Percentiles rank a stretch among this genome's conserved stretches.
These are phyloP conservation scores for Microcera coccophila DNA, from an alignment of 2,329 filamentous ascomycete species.

Conservation along the genomic window DNA sequence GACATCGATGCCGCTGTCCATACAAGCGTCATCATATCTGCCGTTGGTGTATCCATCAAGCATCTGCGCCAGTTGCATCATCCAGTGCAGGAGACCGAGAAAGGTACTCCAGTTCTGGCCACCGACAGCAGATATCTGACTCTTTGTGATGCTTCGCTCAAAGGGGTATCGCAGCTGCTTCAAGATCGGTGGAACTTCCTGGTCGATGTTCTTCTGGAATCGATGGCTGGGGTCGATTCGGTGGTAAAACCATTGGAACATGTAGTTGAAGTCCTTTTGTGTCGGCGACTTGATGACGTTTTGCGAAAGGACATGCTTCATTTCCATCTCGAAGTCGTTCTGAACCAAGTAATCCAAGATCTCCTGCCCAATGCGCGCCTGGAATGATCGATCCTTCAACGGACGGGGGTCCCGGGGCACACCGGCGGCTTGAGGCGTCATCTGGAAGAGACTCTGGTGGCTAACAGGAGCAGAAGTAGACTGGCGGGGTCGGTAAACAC, in stretches of 20 bases:
- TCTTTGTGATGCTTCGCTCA: constrained; percentile 93
- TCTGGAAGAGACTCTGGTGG: constrained; percentile 93
- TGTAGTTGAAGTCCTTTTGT: constrained; percentile 95
- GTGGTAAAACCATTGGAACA: constrained; percentile 98
- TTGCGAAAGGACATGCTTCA: constrained; percentile 87
- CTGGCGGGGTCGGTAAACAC: constrained; percentile 69
- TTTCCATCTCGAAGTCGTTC: constrained; percentile 96
- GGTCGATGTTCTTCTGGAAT: constrained; percentile 92
- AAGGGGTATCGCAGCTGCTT: constrained; percentile 95
- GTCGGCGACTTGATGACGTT: constrained; percentile 92
- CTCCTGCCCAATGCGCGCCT: constrained; percentile 80
- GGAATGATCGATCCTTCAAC: constrained; percentile 74
- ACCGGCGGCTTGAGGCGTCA: constrained; percentile 74
- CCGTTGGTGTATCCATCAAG: constrained; percentile 76
- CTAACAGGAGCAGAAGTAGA: constrained; percentile 64
- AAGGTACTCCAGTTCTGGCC: constrained; percentile 98
- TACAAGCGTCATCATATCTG: constrained; percentile 84
- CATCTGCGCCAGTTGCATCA: constrained; percentile 97
- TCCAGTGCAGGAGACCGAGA: constrained; percentile 91
- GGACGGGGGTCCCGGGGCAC: constrained; percentile 84
- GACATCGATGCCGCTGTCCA: constrained; percentile 83
- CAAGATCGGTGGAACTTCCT: constrained; percentile 86
- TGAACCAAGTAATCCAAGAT: constrained; percentile 86
- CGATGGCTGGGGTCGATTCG: constrained; percentile 91
- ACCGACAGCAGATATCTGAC: constrained; percentile 88